Evolutionary conservation across 1,284 basidiomycete species (phyloP).

Genomic region (Pyrrhoderma lamaoense): DNA sequence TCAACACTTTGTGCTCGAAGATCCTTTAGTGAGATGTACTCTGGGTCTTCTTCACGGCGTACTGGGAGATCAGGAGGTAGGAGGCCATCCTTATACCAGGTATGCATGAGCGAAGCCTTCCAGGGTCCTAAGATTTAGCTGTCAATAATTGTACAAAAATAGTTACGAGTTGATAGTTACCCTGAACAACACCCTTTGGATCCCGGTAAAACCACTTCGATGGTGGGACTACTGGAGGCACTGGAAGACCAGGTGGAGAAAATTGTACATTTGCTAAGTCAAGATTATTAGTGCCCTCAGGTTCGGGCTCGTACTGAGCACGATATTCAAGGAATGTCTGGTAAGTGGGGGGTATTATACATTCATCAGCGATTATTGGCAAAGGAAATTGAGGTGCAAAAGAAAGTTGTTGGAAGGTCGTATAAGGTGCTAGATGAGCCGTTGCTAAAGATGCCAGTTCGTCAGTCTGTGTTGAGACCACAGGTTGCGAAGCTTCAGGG

Average conservation of each 20-base stretch:
- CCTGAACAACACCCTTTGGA: constrained; percentile 70
- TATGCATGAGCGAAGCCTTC: constrained; percentile 78
- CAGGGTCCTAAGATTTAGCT: constrained; percentile 53
- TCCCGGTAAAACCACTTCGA: constrained; percentile 75
- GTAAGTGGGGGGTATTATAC: constrained; percentile 83
- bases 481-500: background rate
- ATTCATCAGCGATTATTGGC: constrained; percentile 80
- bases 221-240: constrained; percentile 55
- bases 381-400: constrained; percentile 80
- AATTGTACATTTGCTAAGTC: constrained; percentile 60
- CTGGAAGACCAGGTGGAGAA: constrained; percentile 68
- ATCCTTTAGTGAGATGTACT: constrained; percentile 62
- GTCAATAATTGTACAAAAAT: background rate
- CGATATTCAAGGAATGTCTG: constrained; percentile 66
- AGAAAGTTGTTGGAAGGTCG: constrained; percentile 79
- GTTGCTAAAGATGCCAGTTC: constrained; percentile 63
- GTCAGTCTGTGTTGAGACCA: constrained; percentile 31
- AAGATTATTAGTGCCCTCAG: constrained; percentile 32
- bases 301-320: constrained; percentile 50
- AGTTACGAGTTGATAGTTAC: constrained; percentile 35
- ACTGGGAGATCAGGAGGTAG: constrained; percentile 74
- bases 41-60: constrained; percentile 61
- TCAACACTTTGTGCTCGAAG: constrained; percentile 67
- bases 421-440: constrained; percentile 71
- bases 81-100: constrained; percentile 76